Percentiles rank a stretch among this genome's conserved stretches.
Conservation (phyloP, 176 grass and related monocot genomes). For the Cenchrus americanus region DNA sequence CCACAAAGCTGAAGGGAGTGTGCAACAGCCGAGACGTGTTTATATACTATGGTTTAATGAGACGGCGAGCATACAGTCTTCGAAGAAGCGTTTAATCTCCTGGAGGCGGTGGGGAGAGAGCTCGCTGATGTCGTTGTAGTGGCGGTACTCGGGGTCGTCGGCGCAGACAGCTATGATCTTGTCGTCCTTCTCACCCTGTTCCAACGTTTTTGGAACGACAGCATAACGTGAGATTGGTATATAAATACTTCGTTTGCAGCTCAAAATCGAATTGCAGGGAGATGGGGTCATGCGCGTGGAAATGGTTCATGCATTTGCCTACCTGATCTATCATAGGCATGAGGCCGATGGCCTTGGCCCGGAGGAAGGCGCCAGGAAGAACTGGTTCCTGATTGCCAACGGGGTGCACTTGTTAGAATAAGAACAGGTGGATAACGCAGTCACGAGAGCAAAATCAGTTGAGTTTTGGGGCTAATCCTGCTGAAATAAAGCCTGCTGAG, state of each 20-base stretch:
- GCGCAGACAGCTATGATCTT: constrained; percentile 95
- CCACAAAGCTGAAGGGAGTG: not conserved
- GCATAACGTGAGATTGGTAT: not conserved
- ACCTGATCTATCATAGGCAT: constrained; percentile 88
- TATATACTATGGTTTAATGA: not conserved
- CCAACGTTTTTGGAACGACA: not conserved
- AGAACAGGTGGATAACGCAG: not conserved
- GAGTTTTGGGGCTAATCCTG: not conserved
- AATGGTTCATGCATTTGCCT: not conserved
- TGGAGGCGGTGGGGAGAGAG: constrained; percentile 83
- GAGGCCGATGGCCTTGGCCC: constrained; percentile 79
- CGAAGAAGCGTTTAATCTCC: constrained; percentile 87
- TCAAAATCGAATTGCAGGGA: not conserved
- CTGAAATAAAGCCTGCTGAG: not conserved
- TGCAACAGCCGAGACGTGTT: not conserved
- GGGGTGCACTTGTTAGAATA: not conserved
- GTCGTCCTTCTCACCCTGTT: constrained; percentile 85
- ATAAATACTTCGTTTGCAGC: not conserved
- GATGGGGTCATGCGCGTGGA: not conserved
- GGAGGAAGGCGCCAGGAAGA: constrained; percentile 66
- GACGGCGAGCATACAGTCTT: constrained; percentile 64
- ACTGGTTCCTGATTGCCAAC: constrained; percentile 55
- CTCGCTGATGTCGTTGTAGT: constrained; percentile 71
- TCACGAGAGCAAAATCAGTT: not conserved
- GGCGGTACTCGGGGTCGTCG: constrained; percentile 91